Conservation (phyloP, 306 rosid species). For the Inga leiocalycina region DNA sequence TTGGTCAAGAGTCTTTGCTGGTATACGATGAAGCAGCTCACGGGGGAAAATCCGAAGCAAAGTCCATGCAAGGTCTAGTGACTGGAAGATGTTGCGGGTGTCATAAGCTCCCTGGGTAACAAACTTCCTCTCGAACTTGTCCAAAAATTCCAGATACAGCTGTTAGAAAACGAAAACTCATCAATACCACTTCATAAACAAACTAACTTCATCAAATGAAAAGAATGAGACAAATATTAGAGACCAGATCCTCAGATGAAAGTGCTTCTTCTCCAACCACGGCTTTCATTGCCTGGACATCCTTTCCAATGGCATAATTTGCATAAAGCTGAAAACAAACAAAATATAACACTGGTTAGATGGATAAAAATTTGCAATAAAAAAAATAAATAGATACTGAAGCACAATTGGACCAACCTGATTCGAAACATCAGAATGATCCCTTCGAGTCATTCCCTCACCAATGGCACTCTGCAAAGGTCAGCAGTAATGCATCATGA, state of each 20-base stretch:
- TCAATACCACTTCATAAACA: constrained; percentile 26
- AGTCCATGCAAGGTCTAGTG: constrained; percentile 97
- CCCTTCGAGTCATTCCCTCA: constrained; percentile 98
- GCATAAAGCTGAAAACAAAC: constrained; percentile 75
- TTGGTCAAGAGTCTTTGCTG: constrained; percentile 87
- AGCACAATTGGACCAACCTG: constrained; percentile 62
- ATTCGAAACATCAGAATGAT: constrained; percentile 97
- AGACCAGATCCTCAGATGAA: constrained; percentile 97
- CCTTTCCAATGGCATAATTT: constrained; percentile 99
- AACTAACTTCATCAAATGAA: constrained; percentile 1
- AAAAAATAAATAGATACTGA: constrained; percentile 7
- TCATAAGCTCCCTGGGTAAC: constrained; percentile 96
- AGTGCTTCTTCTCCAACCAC: constrained; percentile 99
- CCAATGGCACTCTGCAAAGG: constrained; percentile 95
- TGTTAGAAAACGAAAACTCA: constrained; percentile 35
- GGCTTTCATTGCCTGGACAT: constrained; percentile 99
- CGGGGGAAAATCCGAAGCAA: constrained; percentile 97
- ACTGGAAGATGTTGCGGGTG: constrained; percentile 96
- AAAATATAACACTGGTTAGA: constrained; percentile 32
- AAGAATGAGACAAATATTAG: constrained; percentile 21
- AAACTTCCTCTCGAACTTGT: constrained; percentile 96
- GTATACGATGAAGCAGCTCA: constrained; percentile 98
- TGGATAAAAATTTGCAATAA: not conserved
- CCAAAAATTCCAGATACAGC: constrained; percentile 96
- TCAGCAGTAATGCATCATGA: constrained; percentile 19